These are phyloP conservation scores for Bonia amplexicaulis DNA, from an alignment of 176 grass and related monocot genomes.

Conservation along the genomic window DNA sequence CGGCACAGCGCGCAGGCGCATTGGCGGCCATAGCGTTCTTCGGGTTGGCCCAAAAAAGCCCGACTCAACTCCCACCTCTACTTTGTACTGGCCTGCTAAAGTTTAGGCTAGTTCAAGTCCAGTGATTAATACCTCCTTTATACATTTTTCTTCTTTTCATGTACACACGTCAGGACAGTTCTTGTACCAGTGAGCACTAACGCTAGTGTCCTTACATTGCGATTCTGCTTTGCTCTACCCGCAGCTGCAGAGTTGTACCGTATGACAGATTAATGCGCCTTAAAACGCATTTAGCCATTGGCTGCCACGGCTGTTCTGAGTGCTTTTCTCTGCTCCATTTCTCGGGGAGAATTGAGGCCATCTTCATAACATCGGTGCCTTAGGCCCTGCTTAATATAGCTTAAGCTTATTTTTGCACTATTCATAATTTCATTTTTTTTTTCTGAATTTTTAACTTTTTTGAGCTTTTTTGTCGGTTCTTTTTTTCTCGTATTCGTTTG, in stretches of 20 bases:
- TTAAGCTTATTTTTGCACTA: no score
- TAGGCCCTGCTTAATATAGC: no score
- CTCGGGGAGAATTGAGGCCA: not conserved
- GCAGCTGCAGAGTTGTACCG: not conserved
- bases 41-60: no score
- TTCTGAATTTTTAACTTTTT: no score
- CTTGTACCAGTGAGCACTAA: not conserved
- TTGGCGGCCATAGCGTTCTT: no score
- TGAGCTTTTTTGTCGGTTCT: no score
- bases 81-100: not conserved
- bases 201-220: not conserved
- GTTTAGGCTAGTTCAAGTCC: no score
- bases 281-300: not conserved
- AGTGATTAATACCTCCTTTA: not conserved
- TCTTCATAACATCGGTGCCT: not conserved
- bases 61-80: no score
- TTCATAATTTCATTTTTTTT: no score
- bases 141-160: not conserved
- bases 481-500: no score
- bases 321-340: not conserved
- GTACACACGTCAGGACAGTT: not conserved
- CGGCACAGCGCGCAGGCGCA: no score
- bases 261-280: not conserved
- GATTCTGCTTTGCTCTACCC: not conserved
- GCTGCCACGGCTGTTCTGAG: not conserved